phyloP scores from a whole-genome alignment of 176 grass and related monocot species.

The Panicum miliaceum region DNA sequence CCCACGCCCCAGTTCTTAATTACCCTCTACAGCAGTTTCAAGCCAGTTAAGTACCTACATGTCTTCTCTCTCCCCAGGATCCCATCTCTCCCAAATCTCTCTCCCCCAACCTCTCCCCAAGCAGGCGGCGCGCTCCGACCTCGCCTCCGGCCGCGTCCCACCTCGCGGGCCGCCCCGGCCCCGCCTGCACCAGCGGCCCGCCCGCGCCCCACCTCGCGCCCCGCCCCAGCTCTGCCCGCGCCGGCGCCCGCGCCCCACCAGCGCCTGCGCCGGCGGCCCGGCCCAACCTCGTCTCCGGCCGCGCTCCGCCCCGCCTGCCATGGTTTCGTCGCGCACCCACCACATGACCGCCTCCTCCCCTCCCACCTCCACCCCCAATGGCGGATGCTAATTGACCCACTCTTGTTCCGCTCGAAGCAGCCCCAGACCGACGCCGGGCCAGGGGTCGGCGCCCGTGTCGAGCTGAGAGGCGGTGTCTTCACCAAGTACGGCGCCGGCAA shows the following conservation, averaged over 20 bases:
- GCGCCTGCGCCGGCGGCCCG: too few species aligned
- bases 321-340: not conserved
- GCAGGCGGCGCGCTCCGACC: too few species aligned
- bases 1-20: not conserved
- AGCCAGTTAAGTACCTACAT: not conserved
- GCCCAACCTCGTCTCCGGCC: too few species aligned
- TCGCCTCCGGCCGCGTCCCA: too few species aligned
- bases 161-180: too few species aligned
- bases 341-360: conserved; percentile 35
- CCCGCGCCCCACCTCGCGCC: too few species aligned
- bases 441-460: not conserved
- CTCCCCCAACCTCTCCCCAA: too few species aligned
- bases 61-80: too few species aligned
- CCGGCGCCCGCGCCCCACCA: too few species aligned
- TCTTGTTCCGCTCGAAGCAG: not conserved
- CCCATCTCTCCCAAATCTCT: too few species aligned
- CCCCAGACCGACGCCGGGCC: not conserved
- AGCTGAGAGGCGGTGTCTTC: conserved; percentile 10
- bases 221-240: too few species aligned
- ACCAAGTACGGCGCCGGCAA: not conserved
- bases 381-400: conserved; percentile 21
- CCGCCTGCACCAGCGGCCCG: too few species aligned
- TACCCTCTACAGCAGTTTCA: not conserved
- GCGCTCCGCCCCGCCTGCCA: not conserved
- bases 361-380: conserved; percentile 40